These are phyloP conservation scores for Colletotrichum higginsianum DNA, from an alignment of 2,329 filamentous ascomycete genomes.

Conservation along the genomic window DNA sequence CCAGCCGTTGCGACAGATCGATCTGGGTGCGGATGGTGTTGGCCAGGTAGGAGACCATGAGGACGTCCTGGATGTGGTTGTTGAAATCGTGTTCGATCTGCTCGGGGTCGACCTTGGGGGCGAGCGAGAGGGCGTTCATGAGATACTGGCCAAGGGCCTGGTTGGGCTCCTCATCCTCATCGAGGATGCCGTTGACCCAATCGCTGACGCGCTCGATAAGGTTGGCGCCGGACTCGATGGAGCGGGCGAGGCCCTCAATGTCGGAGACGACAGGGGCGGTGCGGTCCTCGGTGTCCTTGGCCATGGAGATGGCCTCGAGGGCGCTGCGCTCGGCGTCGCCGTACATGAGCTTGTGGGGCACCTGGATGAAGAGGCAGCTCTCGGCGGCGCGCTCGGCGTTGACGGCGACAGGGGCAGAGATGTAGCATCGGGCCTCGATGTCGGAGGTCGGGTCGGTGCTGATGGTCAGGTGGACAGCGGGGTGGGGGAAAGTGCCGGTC, in stretches of 20 bases:
- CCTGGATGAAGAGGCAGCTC: slow-evolving; percentile 97
- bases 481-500: slow-evolving; percentile 96
- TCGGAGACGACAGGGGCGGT: slow-evolving; percentile 84
- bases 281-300: slow-evolving; percentile 84
- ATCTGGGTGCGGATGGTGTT: slow-evolving; percentile 99
- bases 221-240: slow-evolving; percentile 88
- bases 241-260: slow-evolving; percentile 88
- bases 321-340: slow-evolving; percentile 77
- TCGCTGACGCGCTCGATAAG: slow-evolving; percentile 92
- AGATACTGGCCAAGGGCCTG: slow-evolving; percentile 95
- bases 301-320: slow-evolving; percentile 86
- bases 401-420: slow-evolving; percentile 94
- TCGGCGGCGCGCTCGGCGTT: slow-evolving; percentile 95
- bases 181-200: slow-evolving; percentile 93
- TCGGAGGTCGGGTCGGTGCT: slow-evolving; percentile 90
- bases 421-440: slow-evolving; percentile 93
- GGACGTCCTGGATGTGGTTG: slow-evolving; percentile 99
- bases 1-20: slow-evolving; percentile 94
- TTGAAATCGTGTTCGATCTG: slow-evolving; percentile 99
- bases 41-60: slow-evolving; percentile 97
- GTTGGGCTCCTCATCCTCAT: slow-evolving; percentile 91
- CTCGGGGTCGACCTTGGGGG: slow-evolving; percentile 91
- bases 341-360: slow-evolving; percentile 94
- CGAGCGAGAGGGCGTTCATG: slow-evolving; percentile 91
- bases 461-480: slow-evolving; percentile 97